Evolutionary conservation across 2,329 filamentous ascomycete genomes (phyloP), one percentile per base, ranked within the genome.

Genomic region (Lachnellula cervina): DNA sequence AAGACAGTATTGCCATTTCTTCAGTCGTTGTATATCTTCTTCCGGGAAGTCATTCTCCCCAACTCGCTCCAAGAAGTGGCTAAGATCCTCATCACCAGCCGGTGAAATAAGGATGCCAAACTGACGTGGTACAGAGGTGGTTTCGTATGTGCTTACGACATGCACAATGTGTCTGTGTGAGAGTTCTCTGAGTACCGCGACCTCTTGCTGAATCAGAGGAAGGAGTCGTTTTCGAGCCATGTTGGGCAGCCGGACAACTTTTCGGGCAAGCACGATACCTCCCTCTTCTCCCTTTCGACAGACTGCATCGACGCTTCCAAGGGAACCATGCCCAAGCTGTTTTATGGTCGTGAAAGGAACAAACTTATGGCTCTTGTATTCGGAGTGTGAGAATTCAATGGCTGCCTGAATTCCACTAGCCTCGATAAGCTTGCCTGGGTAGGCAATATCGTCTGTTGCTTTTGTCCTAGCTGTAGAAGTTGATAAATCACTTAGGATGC

Each of bases 131-230:
- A 48, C 49, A 23, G 54, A 54, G 4, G 40, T 60, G 5, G 58
- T 60, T 19, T 62, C 58, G 40, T 62, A 59, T 32, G 58, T 60
- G 35, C 55, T 53, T 21, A 62, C 21, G 8, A 62, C 52, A 44
- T 55, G 45, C 2, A 62, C 50, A 13, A 62, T 60, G 16, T 62
- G 58, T 13, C 47, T 35, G 14, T 62, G 60, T 8, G 32, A 55
- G 2, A 62, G 55, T 44, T 35, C 38, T 35, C 53, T 51, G 17
- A 62, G 52, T 4, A 60, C 58, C 1, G 51, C 38, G 0, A 60
- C 59, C 37, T 62, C 58, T 43, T 60, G 53, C 19, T 59, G 58
- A n/a, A 62, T 58, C 1, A 62, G 49, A 17, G 59, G 59, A 1
- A 62, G 47, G 3, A 60, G 40, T 5, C 47, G 32, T 38, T 59